These are phyloP conservation scores for Dendrobium chrysotoxum DNA, from an alignment of 106 monocot genomes.

Conservation along the genomic window DNA sequence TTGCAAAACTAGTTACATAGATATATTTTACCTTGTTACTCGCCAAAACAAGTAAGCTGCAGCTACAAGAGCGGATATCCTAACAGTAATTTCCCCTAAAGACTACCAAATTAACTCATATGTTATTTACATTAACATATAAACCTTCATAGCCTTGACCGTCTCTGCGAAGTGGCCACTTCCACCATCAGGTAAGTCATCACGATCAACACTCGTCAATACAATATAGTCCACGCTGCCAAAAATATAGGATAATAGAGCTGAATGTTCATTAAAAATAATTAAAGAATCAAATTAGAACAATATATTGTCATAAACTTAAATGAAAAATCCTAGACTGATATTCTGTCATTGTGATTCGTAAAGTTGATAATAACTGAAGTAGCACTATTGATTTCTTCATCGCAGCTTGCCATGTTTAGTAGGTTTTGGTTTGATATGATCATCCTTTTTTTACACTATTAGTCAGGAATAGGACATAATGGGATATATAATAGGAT, in stretches of 20 bases:
- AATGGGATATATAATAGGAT: not conserved
- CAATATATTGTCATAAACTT: not conserved
- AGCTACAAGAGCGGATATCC: not conserved
- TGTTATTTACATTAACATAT: not conserved
- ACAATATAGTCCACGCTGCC: slow-evolving; percentile 93
- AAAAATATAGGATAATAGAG: slow-evolving; percentile 7
- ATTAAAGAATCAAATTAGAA: not conserved
- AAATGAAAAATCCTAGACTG: not conserved
- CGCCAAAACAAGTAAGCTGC: not conserved
- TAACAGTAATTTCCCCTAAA: not conserved
- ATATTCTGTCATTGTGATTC: not conserved
- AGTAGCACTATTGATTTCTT: not conserved
- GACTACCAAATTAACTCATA: not conserved
- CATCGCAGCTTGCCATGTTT: not conserved
- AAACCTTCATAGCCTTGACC: slow-evolving; percentile 77
- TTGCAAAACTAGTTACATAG: not conserved
- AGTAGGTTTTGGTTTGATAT: not conserved
- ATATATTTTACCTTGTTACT: not conserved
- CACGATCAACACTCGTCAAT: slow-evolving; percentile 92
- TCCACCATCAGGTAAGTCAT: slow-evolving; percentile 98
- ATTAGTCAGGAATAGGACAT: not conserved
- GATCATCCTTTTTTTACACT: not conserved
- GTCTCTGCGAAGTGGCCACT: slow-evolving; percentile 92
- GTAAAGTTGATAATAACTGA: not conserved
- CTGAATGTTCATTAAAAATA: not conserved